A percentile compares a stretch with the other conserved stretches of the same genome.
Evolutionary conservation across 768 basidiomycete species (phyloP).

Genomic region (Boletus rufocinnamomeus): DNA sequence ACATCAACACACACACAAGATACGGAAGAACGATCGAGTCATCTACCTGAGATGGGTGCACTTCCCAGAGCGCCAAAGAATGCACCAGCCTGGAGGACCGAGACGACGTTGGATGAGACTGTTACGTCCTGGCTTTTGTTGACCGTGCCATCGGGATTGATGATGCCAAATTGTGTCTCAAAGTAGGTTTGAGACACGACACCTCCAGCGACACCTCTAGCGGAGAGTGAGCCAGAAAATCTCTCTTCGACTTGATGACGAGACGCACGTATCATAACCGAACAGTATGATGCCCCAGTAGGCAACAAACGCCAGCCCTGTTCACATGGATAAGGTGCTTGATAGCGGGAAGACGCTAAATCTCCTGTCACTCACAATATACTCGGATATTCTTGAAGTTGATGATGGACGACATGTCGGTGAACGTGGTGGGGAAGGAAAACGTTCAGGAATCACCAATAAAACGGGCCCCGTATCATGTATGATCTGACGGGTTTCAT

Average conservation of each 20-base stretch:
- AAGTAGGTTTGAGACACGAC: conserved; percentile 68
- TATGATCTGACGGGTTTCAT: neutral
- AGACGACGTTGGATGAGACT: conserved; percentile 82
- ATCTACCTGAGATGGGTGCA: conserved; percentile 66
- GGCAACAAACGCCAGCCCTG: conserved; percentile 71
- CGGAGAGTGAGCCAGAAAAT: neutral
- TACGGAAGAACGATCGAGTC: neutral
- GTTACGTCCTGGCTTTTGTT: conserved; percentile 45
- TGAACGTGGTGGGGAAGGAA: neutral
- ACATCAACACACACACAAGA: neutral
- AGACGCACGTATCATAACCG: conserved; percentile 72
- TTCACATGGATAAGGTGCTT: neutral
- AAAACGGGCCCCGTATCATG: neutral
- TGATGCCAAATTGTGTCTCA: conserved; percentile 59
- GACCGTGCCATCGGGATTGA: conserved; percentile 43
- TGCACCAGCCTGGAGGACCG: conserved; percentile 83
- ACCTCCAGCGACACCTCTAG: conserved; percentile 67
- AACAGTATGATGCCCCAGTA: conserved; percentile 85
- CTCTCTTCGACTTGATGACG: neutral
- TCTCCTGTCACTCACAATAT: conserved; percentile 49
- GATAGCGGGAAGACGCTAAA: too few relatives aligned
- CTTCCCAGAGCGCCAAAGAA: conserved; percentile 85
- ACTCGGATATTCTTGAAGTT: conserved; percentile 58
- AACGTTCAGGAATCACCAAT: neutral
- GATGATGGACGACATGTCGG: conserved; percentile 4